A percentile compares a stretch with the other conserved stretches of the same genome.
Evolutionary conservation across 1,139 yeast species (phyloP).

Genomic region (Candida buenavistaensis): DNA sequence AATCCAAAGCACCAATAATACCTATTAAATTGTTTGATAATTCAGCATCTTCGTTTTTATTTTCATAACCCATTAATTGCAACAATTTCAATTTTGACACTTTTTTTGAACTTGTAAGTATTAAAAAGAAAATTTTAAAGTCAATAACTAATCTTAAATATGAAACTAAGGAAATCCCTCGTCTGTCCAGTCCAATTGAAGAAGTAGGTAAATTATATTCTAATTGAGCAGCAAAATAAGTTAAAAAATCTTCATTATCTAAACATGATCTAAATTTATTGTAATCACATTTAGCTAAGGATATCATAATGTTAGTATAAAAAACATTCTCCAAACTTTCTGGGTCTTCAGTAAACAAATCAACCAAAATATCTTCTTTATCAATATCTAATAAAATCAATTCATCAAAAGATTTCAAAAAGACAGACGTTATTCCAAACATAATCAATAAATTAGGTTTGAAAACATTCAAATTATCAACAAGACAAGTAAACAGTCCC

Average conservation of each 20-base stretch:
- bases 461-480: constrained; percentile 14
- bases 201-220: constrained; percentile 28
- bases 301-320: constrained; percentile 19
- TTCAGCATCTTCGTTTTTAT: constrained; percentile 10
- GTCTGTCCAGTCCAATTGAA: constrained; percentile 4
- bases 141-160: constrained; percentile 28
- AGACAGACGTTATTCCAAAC: constrained; percentile 26
- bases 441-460: constrained; percentile 24
- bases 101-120: constrained; percentile 25
- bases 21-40: constrained; percentile 19
- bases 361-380: constrained; percentile 20
- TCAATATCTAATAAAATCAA: constrained; percentile 23
- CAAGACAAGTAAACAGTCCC: constrained; percentile 8
- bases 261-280: constrained; percentile 15
- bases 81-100: constrained; percentile 25
- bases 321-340: constrained; percentile 16
- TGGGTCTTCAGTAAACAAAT: constrained; percentile 20
- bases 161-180: constrained; percentile 19
- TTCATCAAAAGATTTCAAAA: constrained; percentile 30
- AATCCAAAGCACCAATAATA: constrained; percentile 25
- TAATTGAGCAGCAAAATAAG: constrained; percentile 15
- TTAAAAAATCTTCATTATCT: constrained; percentile 11
- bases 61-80: constrained; percentile 26
- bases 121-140: constrained; percentile 28
- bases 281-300: constrained; percentile 20